phyloP scores from a whole-genome alignment of 2,329 filamentous ascomycete genomes.

The Paradendryphiella salina region DNA sequence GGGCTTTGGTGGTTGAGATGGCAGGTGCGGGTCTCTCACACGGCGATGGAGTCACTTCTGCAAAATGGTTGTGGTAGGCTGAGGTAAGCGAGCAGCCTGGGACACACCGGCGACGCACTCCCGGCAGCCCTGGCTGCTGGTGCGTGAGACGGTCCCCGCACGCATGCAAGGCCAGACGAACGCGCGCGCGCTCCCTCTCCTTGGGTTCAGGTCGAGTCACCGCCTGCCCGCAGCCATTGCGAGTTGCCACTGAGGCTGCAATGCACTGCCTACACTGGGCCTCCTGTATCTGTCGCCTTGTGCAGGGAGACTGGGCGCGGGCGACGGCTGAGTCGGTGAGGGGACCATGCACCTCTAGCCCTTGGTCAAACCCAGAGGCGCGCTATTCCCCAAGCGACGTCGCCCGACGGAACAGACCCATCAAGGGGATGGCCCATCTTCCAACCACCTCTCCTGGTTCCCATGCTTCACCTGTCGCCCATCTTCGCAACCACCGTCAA shows the following conservation, averaged over 20 bases:
- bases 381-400: conserved; percentile 14
- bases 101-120: too few species aligned
- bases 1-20: conserved; percentile 16
- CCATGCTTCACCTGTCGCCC: conserved; percentile 27
- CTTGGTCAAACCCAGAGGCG: conserved; percentile 6
- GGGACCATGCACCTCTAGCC: conserved; percentile 5
- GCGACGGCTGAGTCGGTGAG: conserved; percentile 8
- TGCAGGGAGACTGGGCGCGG: not conserved
- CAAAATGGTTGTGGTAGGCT: conserved; percentile 24
- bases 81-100: conserved; percentile 24
- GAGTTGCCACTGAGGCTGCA: not conserved
- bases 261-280: not conserved
- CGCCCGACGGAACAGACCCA: conserved; percentile 16
- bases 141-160: not conserved
- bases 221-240: too few species aligned
- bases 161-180: not conserved
- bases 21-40: conserved; percentile 23
- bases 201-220: too few species aligned
- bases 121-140: not conserved
- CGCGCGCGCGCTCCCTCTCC: too few species aligned
- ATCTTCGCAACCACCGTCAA: conserved; percentile 28
- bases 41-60: conserved; percentile 21
- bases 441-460: conserved; percentile 25
- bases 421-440: conserved; percentile 19
- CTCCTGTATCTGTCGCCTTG: not conserved